Conservation (phyloP, 108 stramenopile genomes). For the Skeletonema marinoi region DNA sequence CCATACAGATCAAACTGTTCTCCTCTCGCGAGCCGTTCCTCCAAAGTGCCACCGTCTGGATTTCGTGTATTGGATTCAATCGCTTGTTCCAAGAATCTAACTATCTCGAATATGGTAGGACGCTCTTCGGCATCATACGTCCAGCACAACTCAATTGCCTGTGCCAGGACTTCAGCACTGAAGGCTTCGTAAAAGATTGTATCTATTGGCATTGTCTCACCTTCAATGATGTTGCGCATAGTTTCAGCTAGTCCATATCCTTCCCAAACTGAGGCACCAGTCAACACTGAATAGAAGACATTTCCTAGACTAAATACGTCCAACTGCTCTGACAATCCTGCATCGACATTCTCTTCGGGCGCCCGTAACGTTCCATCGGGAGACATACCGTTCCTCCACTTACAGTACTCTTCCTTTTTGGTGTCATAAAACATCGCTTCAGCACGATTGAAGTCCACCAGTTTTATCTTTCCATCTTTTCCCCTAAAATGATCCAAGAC, state of each 20-base stretch:
- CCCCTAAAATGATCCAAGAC: conserved; percentile 10
- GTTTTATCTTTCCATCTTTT: conserved; percentile 53
- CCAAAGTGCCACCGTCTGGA: not conserved
- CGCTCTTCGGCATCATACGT: conserved; percentile 55
- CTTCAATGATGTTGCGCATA: not conserved
- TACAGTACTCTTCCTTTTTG: conserved; percentile 59
- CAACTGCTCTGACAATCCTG: conserved; percentile 55
- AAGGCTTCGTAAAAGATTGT: conserved; percentile 7
- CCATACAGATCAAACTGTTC: not conserved
- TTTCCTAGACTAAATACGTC: conserved; percentile 77
- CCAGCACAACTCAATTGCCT: conserved; percentile 64
- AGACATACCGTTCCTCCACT: conserved; percentile 52
- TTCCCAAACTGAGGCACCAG: conserved; percentile 17
- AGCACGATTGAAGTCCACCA: conserved; percentile 87
- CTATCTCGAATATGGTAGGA: conserved; percentile 69
- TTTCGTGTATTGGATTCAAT: conserved; percentile 14
- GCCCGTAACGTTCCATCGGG: conserved; percentile 45
- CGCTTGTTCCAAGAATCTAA: conserved; percentile 47
- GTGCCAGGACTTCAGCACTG: conserved; percentile 31
- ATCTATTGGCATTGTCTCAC: conserved; percentile 15
- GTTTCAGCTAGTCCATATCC: not conserved
- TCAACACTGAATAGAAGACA: conserved; percentile 64
- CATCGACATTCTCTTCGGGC: conserved; percentile 64
- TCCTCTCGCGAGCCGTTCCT: not conserved
- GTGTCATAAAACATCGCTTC: conserved; percentile 67